phyloP scores from a whole-genome alignment of 2,329 filamentous ascomycete genomes.

The Cytospora piceae region DNA sequence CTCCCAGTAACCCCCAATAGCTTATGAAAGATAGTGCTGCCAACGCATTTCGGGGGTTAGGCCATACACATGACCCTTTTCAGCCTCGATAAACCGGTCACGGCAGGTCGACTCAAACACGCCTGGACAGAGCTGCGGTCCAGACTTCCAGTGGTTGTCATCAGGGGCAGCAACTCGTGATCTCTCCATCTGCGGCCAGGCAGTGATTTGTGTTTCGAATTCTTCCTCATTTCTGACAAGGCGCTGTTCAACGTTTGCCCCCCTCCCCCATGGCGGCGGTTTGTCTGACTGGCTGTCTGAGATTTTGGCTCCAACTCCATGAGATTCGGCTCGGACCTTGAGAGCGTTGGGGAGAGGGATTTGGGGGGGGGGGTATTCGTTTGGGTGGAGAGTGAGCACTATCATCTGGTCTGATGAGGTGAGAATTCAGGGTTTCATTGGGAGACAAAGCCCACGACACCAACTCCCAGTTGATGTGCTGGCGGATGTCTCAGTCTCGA shows the following conservation, averaged over 20 bases:
- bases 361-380: not conserved
- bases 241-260: constrained; percentile 8
- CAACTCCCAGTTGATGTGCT: constrained; percentile 17
- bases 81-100: not conserved
- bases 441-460: not conserved
- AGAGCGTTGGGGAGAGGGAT: not conserved
- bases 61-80: constrained; percentile 26
- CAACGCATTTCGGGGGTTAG: constrained; percentile 21
- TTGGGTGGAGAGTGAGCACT: constrained; percentile 23
- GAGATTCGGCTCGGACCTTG: constrained; percentile 22
- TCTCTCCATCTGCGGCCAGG: not conserved
- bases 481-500: constrained; percentile 27
- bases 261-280: not conserved
- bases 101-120: not conserved
- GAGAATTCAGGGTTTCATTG: constrained; percentile 14
- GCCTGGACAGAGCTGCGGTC: not conserved
- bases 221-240: not conserved
- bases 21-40: constrained; percentile 8
- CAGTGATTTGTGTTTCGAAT: not conserved
- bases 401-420: constrained; percentile 17
- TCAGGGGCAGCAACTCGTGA: constrained; percentile 9
- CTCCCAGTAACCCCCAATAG: constrained; percentile 11
- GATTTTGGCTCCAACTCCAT: constrained; percentile 14
- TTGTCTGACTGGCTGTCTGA: constrained; percentile 1
- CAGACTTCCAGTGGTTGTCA: constrained; percentile 5